Percentiles rank a stretch among this genome's conserved stretches.
These are phyloP conservation scores for Cutaneotrichosporon spelunceum DNA, from an alignment of 1,284 basidiomycete species.

Conservation along the genomic window DNA sequence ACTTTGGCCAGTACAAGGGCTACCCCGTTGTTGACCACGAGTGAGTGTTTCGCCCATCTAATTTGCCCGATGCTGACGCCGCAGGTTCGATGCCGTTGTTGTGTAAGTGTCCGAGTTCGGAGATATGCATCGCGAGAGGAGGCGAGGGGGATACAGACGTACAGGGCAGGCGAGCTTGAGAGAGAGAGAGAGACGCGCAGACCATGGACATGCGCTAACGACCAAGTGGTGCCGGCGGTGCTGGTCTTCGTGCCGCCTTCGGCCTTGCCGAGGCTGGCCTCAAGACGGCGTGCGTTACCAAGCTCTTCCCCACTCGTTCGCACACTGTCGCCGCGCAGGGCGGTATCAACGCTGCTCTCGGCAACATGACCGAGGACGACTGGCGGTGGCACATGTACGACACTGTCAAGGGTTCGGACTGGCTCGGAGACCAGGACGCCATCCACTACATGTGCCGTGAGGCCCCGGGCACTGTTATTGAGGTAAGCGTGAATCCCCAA, in stretches of 20 bases:
- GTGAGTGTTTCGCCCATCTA: conserved; percentile 25
- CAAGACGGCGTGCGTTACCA: conserved; percentile 98
- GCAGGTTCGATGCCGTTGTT: conserved; percentile 89
- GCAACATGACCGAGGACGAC: conserved; percentile 98
- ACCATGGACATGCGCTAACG: not conserved
- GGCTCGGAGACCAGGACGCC: conserved; percentile 99
- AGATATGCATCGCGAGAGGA: not conserved
- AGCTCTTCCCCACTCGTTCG: conserved; percentile 98
- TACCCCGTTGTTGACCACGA: conserved; percentile 96
- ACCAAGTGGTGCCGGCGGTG: conserved; percentile 88
- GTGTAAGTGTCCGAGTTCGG: conserved; percentile 62
- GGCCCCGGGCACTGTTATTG: conserved; percentile 88
- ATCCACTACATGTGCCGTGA: conserved; percentile 99
- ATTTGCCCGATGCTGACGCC: conserved; percentile 14
- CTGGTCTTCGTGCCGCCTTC: conserved; percentile 96
- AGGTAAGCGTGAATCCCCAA: conserved; percentile 57
- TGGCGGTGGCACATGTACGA: conserved; percentile 99
- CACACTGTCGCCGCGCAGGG: conserved; percentile 99
- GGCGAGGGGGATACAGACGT: too few species aligned
- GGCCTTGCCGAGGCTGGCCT: conserved; percentile 98
- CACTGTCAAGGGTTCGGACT: conserved; percentile 99
- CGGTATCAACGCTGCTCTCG: conserved; percentile 98
- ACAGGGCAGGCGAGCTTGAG: not conserved
- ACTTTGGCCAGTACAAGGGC: conserved; percentile 51
- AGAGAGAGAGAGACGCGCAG: not conserved